Base-by-base conservation (phyloP, 208 protist genomes). In the Trypanosoma mega region DNA sequence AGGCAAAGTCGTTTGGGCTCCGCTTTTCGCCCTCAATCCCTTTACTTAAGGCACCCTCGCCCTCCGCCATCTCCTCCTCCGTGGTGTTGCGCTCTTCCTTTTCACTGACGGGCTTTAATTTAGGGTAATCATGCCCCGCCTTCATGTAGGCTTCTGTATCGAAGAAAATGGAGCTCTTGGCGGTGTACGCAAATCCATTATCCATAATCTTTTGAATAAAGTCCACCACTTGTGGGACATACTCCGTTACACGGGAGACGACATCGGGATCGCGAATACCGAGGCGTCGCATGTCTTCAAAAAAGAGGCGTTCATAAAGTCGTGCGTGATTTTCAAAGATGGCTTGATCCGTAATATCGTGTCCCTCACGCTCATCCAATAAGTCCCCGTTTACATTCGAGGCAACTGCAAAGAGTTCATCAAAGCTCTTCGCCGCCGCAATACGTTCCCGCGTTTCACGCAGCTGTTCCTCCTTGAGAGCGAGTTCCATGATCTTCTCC, bases 181-280 rank as follows among this genome's bases (percentile, higher is more conserved):
- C 82, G 21, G 63, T 70, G 80, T 99, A 99, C 18, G 92, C 98
- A 65, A 92, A 98, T 2, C 97, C 97, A 69, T 99, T 98, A 16
- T 84, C 85, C 27, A 99, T 96, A 47, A 99, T 98, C 45, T 87
- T 89, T 64, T 97, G 37, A 58, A 98, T 84, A 59, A 92, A 98
- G 1, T 54, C 63, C 33, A 98, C 78, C 54, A 99, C 98, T 77
- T 99, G 77, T 23, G 87, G 91, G 11, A 99, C 92, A 74, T 98
- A 99, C 65, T 99, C 98, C 12, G 94, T 99, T 0, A 99, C 98
- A 43, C 98, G 80, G 16, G 97, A 94, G n/a, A 99, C 71, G 2
- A 92, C 70, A 70, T 98, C 90, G 7, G 97, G 96, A 56, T 78
- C 72, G 18, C 78, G 70, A 21, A 98, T 81, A 31, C 87, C 81